These are phyloP conservation scores for Amphicarpaea edgeworthii DNA, from an alignment of 306 rosid genomes.

Conservation along the genomic window DNA sequence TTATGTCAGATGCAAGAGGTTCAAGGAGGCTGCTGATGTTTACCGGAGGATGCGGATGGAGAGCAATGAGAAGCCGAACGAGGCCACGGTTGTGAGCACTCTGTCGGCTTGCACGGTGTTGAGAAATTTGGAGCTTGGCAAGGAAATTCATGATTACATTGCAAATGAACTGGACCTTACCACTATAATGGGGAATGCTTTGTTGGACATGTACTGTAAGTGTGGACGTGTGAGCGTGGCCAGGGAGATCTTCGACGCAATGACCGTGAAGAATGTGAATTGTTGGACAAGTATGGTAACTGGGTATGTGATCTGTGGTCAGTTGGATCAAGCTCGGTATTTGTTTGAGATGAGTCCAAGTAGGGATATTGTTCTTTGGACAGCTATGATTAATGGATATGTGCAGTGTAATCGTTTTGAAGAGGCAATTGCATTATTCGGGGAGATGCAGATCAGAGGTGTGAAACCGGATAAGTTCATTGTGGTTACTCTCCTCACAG, in stretches of 20 bases:
- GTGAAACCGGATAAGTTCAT: conserved; percentile 69
- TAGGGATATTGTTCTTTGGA: conserved; percentile 80
- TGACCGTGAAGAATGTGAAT: conserved; percentile 60
- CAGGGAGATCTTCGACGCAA: conserved; percentile 56
- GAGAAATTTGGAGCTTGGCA: conserved; percentile 68
- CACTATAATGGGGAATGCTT: conserved; percentile 56
- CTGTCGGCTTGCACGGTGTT: conserved; percentile 66
- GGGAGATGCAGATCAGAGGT: conserved; percentile 64
- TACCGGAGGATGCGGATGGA: conserved; percentile 58
- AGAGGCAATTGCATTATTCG: conserved; percentile 66
- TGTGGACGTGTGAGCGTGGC: conserved; percentile 61
- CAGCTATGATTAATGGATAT: conserved; percentile 81
- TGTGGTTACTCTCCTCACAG: conserved; percentile 69
- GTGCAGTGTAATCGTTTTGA: conserved; percentile 69
- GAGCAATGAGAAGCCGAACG: conserved; percentile 60
- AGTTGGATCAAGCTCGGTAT: conserved; percentile 67
- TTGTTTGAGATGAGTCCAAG: conserved; percentile 72
- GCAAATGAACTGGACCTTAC: conserved; percentile 54
- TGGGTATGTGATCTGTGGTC: conserved; percentile 67
- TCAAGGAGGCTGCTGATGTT: conserved; percentile 56
- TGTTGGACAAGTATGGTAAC: conserved; percentile 84
- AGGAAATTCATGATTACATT: conserved; percentile 66
- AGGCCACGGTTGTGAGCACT: conserved; percentile 71
- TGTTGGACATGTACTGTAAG: conserved; percentile 74
- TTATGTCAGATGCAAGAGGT: conserved; percentile 63